Evolutionary conservation across 768 basidiomycete genomes (phyloP).

Genomic region (Phanerodontia chrysosporium): DNA sequence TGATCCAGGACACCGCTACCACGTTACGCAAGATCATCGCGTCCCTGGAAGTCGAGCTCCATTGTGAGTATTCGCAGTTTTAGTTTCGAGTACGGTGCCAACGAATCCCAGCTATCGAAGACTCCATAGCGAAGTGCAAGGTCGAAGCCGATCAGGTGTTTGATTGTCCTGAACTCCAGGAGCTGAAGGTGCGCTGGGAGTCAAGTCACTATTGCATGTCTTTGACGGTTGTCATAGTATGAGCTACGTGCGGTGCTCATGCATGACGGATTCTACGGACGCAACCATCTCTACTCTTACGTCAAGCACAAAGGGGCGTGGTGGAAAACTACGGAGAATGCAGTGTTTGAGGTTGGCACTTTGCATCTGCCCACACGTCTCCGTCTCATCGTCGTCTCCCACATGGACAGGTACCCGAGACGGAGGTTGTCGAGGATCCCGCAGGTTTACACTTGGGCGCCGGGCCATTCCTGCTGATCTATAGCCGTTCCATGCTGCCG

Average conservation of each 20-base stretch:
- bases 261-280: slow-evolving; percentile 73
- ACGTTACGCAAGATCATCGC: slow-evolving; percentile 53
- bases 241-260: slow-evolving; percentile 76
- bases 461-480: slow-evolving; percentile 77
- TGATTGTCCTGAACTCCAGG: slow-evolving; percentile 62
- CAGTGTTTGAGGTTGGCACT: slow-evolving; percentile 54
- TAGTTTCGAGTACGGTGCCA: not conserved
- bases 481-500: slow-evolving; percentile 38
- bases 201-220: not conserved
- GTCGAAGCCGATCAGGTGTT: slow-evolving; percentile 42
- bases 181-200: slow-evolving; percentile 52
- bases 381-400: not conserved
- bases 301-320: slow-evolving; percentile 63
- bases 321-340: slow-evolving; percentile 79
- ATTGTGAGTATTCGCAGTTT: slow-evolving; percentile 37
- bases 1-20: slow-evolving; percentile 38
- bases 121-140: slow-evolving; percentile 41
- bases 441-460: slow-evolving; percentile 71
- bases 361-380: not conserved
- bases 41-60: slow-evolving; percentile 48
- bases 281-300: slow-evolving; percentile 77
- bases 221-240: slow-evolving; percentile 44
- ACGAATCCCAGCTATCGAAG: slow-evolving; percentile 45
- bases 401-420: slow-evolving; percentile 59
- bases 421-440: slow-evolving; percentile 61